phyloP scores from a whole-genome alignment of 1,284 basidiomycete species.

The Psilocybe mexicana region DNA sequence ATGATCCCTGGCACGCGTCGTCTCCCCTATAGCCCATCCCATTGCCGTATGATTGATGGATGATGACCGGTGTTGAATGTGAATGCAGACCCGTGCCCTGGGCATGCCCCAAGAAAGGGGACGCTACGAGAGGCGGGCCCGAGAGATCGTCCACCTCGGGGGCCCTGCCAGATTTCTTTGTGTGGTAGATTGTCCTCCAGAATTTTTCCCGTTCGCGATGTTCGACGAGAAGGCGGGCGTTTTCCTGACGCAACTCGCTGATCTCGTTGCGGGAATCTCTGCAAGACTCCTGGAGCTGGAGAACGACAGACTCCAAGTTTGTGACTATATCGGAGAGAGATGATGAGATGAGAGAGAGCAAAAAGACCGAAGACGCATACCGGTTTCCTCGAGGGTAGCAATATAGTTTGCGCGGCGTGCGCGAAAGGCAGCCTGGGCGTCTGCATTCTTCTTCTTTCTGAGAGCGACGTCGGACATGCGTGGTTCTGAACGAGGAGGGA shows the following conservation, averaged over 20 bases:
- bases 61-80: conserved; percentile 33
- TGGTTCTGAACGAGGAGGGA: conserved; percentile 38
- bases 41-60: conserved; percentile 38
- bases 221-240: conserved; percentile 60
- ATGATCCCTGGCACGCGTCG: conserved; percentile 47
- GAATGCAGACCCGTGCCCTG: conserved; percentile 24
- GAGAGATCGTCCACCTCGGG: conserved; percentile 57
- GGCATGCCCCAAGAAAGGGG: conserved; percentile 31
- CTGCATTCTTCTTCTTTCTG: conserved; percentile 84
- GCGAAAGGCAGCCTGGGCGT: conserved; percentile 73
- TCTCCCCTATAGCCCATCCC: conserved; percentile 48
- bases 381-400: conserved; percentile 84
- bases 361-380: conserved; percentile 35
- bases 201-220: conserved; percentile 70
- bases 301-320: conserved; percentile 76
- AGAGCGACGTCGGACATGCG: conserved; percentile 61
- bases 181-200: conserved; percentile 63
- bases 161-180: conserved; percentile 54
- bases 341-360: conserved; percentile 15
- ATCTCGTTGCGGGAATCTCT: conserved; percentile 62
- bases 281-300: conserved; percentile 79
- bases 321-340: conserved; percentile 51
- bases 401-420: conserved; percentile 81
- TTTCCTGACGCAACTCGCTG: conserved; percentile 62
- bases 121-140: conserved; percentile 47